phyloP scores from a whole-genome alignment of 2,329 filamentous ascomycete species.

The Stemphylium beticola region DNA sequence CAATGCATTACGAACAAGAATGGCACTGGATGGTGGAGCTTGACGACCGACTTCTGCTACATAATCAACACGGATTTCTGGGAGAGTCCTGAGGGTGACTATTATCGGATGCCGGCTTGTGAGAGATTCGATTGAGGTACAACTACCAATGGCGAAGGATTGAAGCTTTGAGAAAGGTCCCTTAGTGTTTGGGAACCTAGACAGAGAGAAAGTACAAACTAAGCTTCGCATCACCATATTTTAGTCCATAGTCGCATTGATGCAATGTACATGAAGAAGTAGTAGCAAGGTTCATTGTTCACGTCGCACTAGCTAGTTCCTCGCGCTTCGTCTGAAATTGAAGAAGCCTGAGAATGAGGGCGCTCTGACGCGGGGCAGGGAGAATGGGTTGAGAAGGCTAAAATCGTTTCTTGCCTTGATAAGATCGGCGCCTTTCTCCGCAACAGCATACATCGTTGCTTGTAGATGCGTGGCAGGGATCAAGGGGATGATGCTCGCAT shows the following conservation, averaged over 20 bases:
- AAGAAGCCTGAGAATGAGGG: neutral
- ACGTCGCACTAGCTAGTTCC: neutral
- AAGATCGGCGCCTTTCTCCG: slow-evolving; percentile 42
- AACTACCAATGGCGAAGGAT: neutral
- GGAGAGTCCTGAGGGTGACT: slow-evolving; percentile 32
- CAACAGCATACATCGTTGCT: slow-evolving; percentile 41
- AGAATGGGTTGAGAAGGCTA: neutral
- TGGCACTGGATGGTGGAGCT: slow-evolving; percentile 28
- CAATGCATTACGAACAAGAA: slow-evolving; percentile 26
- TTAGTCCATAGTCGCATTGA: neutral
- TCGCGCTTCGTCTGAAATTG: neutral
- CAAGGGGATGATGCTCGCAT: slow-evolving; percentile 40
- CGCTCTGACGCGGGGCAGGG: neutral
- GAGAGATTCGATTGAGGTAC: slow-evolving; percentile 19
- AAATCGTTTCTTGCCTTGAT: slow-evolving; percentile 29
- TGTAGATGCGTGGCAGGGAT: slow-evolving; percentile 39
- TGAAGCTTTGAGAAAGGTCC: neutral
- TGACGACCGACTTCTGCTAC: slow-evolving; percentile 43
- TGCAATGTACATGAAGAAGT: neutral
- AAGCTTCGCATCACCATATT: neutral
- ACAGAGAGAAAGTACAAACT: neutral
- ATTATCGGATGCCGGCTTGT: slow-evolving; percentile 33
- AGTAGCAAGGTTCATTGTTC: neutral
- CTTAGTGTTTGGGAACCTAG: neutral
- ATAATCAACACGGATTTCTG: slow-evolving; percentile 35